Evolutionary conservation across 2,329 filamentous ascomycete species (phyloP), one percentile per base, ranked within the genome.

Genomic region (Fusarium sublunatum): DNA sequence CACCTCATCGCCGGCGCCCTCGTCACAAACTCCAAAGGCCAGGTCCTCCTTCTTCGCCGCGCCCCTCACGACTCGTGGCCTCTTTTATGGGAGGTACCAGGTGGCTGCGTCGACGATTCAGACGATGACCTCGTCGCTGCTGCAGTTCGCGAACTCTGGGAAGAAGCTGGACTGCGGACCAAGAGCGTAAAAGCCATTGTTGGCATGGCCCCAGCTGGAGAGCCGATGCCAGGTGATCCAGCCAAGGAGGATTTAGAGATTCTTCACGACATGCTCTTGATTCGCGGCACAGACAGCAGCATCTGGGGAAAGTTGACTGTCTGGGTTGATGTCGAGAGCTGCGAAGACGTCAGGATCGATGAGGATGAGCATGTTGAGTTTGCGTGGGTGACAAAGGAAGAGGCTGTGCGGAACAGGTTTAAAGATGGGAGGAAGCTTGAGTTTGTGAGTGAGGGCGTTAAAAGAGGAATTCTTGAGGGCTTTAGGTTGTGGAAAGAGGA

Each of bases 141-240:
- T 24, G 70, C 68, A 3, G 77, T 75, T 6, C 77, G 82, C 26
- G 82, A 84, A 69, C 73, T 84, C 2, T 75, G 72, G 70, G 82
- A 84, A 63, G 81, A 83, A 64, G 69, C 80, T 0, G 76, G 78
- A 0, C 73, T 83, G 0, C 40, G 53, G 2, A 75, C 74, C 6
- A 64, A 52, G 1, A 51, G 53, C 7, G 70, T 79, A 2, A 63
- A 61, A 9, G 55, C 55, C 5, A 56, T 68, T 2, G 67, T 73
- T 2, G 60, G 67, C 2, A 36, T 69, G 35, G 35, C 38, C 2
- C 34, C 44, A 0, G 15, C 34, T 10, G 24, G 12, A 2, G 31
- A 50, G 2, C 41, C 31, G 3, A 32, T 22, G 4, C 38, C 48
- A 1, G 48, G 61, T 8, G 67, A 68, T n/a, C 49, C 26, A 1